These are phyloP conservation scores for Cyberlindnera veronae DNA, from an alignment of 805 yeast genomes.

Conservation along the genomic window DNA sequence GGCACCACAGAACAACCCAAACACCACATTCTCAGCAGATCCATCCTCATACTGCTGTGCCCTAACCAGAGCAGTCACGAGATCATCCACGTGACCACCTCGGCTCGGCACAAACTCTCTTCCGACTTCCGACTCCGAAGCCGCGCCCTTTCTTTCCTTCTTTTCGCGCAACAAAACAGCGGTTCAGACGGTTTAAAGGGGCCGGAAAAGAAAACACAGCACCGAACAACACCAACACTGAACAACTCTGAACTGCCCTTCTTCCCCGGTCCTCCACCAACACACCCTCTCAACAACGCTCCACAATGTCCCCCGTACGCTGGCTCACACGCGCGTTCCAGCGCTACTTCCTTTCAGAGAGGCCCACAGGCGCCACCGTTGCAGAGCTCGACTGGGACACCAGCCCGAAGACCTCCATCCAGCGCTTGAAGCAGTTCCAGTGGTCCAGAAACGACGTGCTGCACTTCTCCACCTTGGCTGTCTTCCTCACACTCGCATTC, in stretches of 20 bases:
- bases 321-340: conserved; percentile 41
- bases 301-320: conserved; percentile 18
- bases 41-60: no score
- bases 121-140: no score
- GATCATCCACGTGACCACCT: no score
- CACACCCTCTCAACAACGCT: background rate
- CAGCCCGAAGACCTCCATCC: conserved; percentile 39
- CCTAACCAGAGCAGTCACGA: no score
- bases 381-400: conserved; percentile 50
- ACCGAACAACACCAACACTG: background rate
- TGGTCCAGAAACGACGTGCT: conserved; percentile 46
- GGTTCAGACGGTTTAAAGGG: no score
- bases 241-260: background rate
- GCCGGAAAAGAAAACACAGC: no score
- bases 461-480: conserved; percentile 47
- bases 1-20: no score
- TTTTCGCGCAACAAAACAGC: no score
- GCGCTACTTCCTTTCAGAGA: conserved; percentile 52
- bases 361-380: conserved; percentile 44
- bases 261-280: background rate
- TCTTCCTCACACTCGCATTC: conserved; percentile 56
- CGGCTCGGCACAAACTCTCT: background rate
- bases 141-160: no score
- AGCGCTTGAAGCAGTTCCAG: conserved; percentile 39
- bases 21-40: no score